Conservation (phyloP, 106 monocot genomes). For the Acorus gramineus region DNA sequence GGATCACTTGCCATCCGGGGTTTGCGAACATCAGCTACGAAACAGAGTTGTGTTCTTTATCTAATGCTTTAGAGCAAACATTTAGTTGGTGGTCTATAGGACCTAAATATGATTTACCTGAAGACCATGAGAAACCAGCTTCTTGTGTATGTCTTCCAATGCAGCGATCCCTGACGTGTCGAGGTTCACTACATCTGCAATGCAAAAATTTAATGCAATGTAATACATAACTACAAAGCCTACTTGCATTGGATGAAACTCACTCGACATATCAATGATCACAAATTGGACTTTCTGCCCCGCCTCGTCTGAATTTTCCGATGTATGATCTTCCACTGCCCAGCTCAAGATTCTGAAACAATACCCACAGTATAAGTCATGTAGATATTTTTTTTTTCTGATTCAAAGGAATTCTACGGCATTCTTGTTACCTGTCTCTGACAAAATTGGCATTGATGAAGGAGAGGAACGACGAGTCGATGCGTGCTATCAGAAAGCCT, state of each 20-base stretch:
- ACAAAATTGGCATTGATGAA: conserved; percentile 77
- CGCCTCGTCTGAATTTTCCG: conserved; percentile 10
- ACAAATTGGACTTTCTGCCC: conserved; percentile 30
- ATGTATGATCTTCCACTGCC: conserved; percentile 26
- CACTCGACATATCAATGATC: conserved; percentile 87
- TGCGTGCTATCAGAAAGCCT: conserved; percentile 29
- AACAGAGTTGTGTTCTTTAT: too few species aligned
- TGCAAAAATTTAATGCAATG: neutral
- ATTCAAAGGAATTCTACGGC: too few species aligned
- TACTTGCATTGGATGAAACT: neutral
- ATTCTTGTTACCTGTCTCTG: conserved; percentile 47
- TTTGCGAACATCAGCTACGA: conserved; percentile 56
- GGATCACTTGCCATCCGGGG: conserved; percentile 61
- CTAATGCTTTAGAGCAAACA: too few species aligned
- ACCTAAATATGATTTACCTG: conserved; percentile 26
- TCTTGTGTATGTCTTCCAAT: conserved; percentile 57
- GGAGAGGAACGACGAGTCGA: conserved; percentile 56
- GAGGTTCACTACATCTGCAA: conserved; percentile 74
- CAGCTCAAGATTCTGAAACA: conserved; percentile 39
- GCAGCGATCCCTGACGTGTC: conserved; percentile 63
- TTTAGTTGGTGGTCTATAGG: too few species aligned
- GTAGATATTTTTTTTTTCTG: too few species aligned
- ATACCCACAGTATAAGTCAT: neutral
- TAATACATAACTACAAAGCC: neutral
- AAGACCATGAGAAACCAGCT: conserved; percentile 33